A percentile compares a stretch with the other conserved stretches of the same genome.
These are phyloP conservation scores for Clitopilus hobsonii DNA, from an alignment of 768 basidiomycete species.

Conservation along the genomic window DNA sequence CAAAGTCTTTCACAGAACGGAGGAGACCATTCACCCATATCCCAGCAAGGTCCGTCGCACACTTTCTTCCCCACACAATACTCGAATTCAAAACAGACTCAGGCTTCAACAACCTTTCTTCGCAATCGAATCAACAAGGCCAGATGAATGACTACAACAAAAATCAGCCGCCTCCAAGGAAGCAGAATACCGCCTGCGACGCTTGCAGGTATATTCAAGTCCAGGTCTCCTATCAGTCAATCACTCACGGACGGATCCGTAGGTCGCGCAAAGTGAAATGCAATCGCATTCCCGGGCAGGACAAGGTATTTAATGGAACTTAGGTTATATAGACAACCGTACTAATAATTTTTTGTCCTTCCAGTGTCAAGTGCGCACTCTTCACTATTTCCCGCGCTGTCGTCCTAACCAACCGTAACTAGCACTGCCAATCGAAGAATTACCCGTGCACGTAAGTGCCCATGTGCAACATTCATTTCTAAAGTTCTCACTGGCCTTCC, in stretches of 20 bases:
- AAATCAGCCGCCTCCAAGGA: constrained; percentile 77
- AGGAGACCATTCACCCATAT: constrained; percentile 15
- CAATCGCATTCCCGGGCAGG: constrained; percentile 74
- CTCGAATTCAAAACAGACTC: constrained; percentile 12
- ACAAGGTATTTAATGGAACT: constrained; percentile 52
- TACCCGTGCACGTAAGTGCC: constrained; percentile 85
- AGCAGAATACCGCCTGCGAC: constrained; percentile 93
- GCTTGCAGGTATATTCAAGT: constrained; percentile 64
- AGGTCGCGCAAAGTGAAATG: constrained; percentile 90
- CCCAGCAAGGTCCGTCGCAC: constrained; percentile 30
- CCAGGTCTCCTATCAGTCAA: constrained; percentile 2
- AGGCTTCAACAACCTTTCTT: constrained; percentile 49
- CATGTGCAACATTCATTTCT: constrained; percentile 9
- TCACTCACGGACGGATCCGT: constrained; percentile 11
- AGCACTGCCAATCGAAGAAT: constrained; percentile 87
- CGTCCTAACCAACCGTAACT: constrained; percentile 7
- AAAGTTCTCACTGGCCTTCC: constrained; percentile 2
- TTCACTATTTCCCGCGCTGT: constrained; percentile 14
- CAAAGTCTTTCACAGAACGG: constrained; percentile 23
- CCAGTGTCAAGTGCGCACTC: constrained; percentile 57
- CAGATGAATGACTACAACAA: constrained; percentile 81
- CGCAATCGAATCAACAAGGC: constrained; percentile 66
- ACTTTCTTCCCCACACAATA: constrained; percentile 6
- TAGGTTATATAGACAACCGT: not conserved
- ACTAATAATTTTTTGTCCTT: constrained; percentile 6